A percentile compares a stretch with the other conserved stretches of the same genome.
These are phyloP conservation scores for Metschnikowia peoriensis DNA, from an alignment of 805 yeast species.

Conservation along the genomic window DNA sequence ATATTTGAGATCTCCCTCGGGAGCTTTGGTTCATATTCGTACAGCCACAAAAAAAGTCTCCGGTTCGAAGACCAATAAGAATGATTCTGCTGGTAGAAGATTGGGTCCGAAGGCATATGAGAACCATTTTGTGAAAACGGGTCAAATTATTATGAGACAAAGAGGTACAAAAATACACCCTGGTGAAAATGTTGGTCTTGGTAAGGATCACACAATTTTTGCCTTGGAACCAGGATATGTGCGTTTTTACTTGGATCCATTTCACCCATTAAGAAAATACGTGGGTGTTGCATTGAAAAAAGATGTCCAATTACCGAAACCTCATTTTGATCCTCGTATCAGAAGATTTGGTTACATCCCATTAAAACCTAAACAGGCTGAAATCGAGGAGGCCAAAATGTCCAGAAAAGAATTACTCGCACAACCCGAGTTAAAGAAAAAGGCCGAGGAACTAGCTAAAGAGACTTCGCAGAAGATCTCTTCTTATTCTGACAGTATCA, in stretches of 20 bases:
- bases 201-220: constrained; percentile 89
- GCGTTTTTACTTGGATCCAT: constrained; percentile 88
- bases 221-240: constrained; percentile 94
- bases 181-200: constrained; percentile 87
- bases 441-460: constrained; percentile 38
- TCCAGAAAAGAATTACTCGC: constrained; percentile 65
- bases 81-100: constrained; percentile 93
- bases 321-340: constrained; percentile 84
- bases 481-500: constrained; percentile 18
- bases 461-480: constrained; percentile 29
- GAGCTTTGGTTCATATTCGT: constrained; percentile 52
- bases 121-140: constrained; percentile 71
- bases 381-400: constrained; percentile 57
- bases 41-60: constrained; percentile 92
- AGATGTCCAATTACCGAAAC: constrained; percentile 70
- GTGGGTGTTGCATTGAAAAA: constrained; percentile 79
- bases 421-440: constrained; percentile 49
- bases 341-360: constrained; percentile 78
- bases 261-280: constrained; percentile 89
- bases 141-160: constrained; percentile 88
- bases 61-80: constrained; percentile 91
- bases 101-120: constrained; percentile 88
- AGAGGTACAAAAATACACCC: constrained; percentile 95
- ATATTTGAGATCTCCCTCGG: constrained; percentile 10
- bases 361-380: constrained; percentile 51